Conservation (phyloP, 1,284 basidiomycete species). For the Gymnopus androsaceus region DNA sequence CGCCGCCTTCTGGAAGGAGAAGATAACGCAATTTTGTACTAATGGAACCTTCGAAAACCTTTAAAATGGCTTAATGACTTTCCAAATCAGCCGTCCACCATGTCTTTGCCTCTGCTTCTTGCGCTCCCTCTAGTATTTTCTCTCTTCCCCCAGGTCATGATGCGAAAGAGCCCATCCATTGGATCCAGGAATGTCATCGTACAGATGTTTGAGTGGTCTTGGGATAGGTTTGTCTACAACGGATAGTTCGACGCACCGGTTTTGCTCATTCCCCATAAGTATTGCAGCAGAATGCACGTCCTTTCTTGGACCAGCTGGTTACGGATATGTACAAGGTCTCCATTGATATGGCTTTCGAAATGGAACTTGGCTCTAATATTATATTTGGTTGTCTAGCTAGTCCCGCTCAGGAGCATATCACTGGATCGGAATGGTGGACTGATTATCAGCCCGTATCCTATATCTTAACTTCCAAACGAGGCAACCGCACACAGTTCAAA, state of each 20-base stretch:
- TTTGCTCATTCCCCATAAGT: slow-evolving; percentile 31
- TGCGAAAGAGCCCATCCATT: too few relatives aligned
- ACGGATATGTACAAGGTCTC: slow-evolving; percentile 67
- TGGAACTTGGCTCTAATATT: too few relatives aligned
- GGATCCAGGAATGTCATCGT: too few relatives aligned
- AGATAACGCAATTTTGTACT: too few relatives aligned
- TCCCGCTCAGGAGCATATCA: slow-evolving; percentile 49
- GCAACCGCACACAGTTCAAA: slow-evolving; percentile 50
- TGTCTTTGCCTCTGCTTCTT: too few relatives aligned
- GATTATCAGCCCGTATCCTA: slow-evolving; percentile 70
- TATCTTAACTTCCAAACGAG: slow-evolving; percentile 59
- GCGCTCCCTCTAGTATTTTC: too few relatives aligned
- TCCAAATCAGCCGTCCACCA: too few relatives aligned
- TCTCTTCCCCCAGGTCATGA: too few relatives aligned
- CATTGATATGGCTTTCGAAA: background rate
- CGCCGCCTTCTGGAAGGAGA: too few relatives aligned
- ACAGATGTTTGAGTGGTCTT: slow-evolving; percentile 63
- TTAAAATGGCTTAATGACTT: too few relatives aligned
- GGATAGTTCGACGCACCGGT: background rate
- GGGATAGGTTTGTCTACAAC: slow-evolving; percentile 32
- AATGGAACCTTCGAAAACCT: too few relatives aligned
- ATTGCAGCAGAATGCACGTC: slow-evolving; percentile 63
- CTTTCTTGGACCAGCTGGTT: slow-evolving; percentile 67
- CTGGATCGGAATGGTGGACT: slow-evolving; percentile 65
- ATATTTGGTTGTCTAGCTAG: slow-evolving; percentile 33